These are phyloP conservation scores for Serendipita sp. DNA, from an alignment of 768 basidiomycete species.

Conservation along the genomic window DNA sequence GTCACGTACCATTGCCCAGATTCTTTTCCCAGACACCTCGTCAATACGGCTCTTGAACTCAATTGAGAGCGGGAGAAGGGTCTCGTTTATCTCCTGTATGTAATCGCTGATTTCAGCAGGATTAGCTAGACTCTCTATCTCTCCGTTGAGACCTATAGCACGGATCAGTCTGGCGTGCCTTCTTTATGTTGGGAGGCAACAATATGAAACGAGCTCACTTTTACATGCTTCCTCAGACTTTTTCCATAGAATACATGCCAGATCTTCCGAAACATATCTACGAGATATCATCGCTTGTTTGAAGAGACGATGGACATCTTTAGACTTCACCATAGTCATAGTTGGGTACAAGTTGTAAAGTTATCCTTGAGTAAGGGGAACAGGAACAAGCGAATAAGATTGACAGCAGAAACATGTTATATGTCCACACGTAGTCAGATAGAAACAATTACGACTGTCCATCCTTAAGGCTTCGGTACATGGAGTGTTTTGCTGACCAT, in stretches of 20 bases:
- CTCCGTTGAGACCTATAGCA: constrained; percentile 34
- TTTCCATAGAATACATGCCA: constrained; percentile 50
- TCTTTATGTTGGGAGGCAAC: neutral
- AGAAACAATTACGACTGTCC: neutral
- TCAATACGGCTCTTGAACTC: constrained; percentile 51
- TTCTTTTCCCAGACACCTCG: constrained; percentile 44
- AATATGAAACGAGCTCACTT: constrained; percentile 26
- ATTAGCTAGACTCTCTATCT: constrained; percentile 29
- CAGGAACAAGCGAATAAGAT: neutral
- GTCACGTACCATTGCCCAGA: constrained; percentile 52
- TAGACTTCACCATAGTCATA: neutral
- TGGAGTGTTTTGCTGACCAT: constrained; percentile 97
- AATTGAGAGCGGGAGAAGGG: constrained; percentile 54
- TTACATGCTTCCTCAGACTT: constrained; percentile 52
- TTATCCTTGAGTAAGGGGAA: neutral
- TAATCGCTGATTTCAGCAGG: constrained; percentile 44
- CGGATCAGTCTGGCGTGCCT: neutral
- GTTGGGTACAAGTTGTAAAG: neutral
- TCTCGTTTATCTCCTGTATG: constrained; percentile 39
- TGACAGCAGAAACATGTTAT: neutral
- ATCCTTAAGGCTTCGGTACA: constrained; percentile 53
- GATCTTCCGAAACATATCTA: constrained; percentile 43
- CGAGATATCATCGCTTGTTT: constrained; percentile 39
- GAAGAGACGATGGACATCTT: constrained; percentile 1
- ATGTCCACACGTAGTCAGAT: neutral